Evolutionary conservation across 306 rosid genomes (phyloP), one percentile per base, ranked within the genome.

Genomic region (Dalbergia cultrata): DNA sequence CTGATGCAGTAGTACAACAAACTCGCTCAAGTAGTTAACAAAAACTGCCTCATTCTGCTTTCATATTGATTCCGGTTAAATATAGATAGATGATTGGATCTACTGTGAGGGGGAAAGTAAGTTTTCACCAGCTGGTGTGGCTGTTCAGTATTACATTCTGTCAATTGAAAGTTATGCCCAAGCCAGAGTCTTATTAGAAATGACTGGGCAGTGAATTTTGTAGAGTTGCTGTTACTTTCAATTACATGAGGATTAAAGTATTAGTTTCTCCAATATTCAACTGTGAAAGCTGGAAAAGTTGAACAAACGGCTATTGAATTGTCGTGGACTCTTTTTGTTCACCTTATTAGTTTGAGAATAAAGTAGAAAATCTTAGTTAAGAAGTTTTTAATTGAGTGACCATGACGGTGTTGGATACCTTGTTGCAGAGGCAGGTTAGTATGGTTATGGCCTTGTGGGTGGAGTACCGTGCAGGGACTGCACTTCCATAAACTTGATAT

Each of bases 191-290:
- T 80, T 71, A 67, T 73, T 74, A 80, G 52, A 83, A 67, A 65
- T 58, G 83, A 76, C 52, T 72, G 88, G 92, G 91, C 81, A 65
- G 83, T 79, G 87, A 90, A 90, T 92, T 92, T 91, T 94, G 90
- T 93, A 83, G 94, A 60, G 75, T 67, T 47, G 73, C 68, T 58
- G 64, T 56, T 74, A 63, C 10, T 70, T 72, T 60, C 69, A 62
- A 58, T 84, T 84, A 33, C 63, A 52, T 60, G 74, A 72, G 86
- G 69, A 53, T 65, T 49, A 37, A 71, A 60, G 37, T 64, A 80
- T 63, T 58, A 26, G 74, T 53, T 66, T 72, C 52, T 50, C 21
- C 54, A 18, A 12, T 72, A 50, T 39, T 57, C 50, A 26, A 64
- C 52, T 56, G 70, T 43, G 78, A 60, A 68, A 35, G 31, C 81